These are phyloP conservation scores for Flaveria trinervia DNA, from an alignment of 129 eudicot species.

Conservation along the genomic window DNA sequence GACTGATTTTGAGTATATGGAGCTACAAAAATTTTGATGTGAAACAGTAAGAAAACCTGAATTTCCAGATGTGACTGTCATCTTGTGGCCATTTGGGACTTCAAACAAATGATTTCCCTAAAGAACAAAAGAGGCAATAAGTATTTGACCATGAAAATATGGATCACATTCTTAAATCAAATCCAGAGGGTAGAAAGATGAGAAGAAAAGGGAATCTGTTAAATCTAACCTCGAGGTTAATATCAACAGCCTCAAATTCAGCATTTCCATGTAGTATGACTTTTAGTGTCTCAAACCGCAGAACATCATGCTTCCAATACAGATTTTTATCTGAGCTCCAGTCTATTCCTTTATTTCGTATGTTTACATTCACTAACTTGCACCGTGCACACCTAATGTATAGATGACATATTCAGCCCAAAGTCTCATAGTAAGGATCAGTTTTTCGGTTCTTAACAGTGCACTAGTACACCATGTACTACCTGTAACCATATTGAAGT, in stretches of 20 bases:
- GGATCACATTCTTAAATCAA: slow-evolving; percentile 5
- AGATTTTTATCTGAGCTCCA: slow-evolving; percentile 75
- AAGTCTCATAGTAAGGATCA: slow-evolving; percentile 3
- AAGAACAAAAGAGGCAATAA: slow-evolving; percentile 1
- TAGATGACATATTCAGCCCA: slow-evolving; percentile 2
- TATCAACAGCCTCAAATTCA: slow-evolving; percentile 92
- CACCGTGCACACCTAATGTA: slow-evolving; percentile 85
- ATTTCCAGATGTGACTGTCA: slow-evolving; percentile 66
- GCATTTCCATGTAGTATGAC: slow-evolving; percentile 94
- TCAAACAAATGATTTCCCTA: slow-evolving; percentile 95
- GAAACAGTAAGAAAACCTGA: slow-evolving; percentile 55
- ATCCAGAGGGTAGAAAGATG: slow-evolving; percentile 15
- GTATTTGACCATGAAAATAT: slow-evolving; percentile 21
- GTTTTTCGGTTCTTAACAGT: not conserved
- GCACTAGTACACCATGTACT: slow-evolving; percentile 11
- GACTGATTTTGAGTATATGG: slow-evolving; percentile 11
- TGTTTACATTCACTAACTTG: slow-evolving; percentile 74
- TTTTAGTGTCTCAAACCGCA: slow-evolving; percentile 69
- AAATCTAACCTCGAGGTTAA: slow-evolving; percentile 66
- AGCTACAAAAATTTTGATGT: slow-evolving; percentile 4
- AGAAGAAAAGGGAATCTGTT: slow-evolving; percentile 9
- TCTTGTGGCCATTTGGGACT: slow-evolving; percentile 88
- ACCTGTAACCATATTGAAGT: slow-evolving; percentile 90
- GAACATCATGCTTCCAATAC: slow-evolving; percentile 94
- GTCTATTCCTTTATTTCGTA: slow-evolving; percentile 75